Evolutionary conservation across 306 rosid species (phyloP).

Genomic region (Rubus parviflorus): DNA sequence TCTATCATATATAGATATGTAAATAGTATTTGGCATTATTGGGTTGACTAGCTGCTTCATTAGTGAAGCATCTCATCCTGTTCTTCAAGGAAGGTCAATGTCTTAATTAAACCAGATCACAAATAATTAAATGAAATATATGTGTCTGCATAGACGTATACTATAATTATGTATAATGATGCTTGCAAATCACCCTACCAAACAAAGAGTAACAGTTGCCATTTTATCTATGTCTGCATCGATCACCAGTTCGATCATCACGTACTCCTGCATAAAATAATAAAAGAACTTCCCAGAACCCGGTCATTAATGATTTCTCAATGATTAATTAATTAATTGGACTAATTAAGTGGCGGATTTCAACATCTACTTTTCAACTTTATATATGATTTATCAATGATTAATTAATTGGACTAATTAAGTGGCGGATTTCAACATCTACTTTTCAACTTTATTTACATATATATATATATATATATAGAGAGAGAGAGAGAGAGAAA

Average conservation of each 20-base stretch:
- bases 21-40: neutral
- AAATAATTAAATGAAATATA: too few species aligned
- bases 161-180: neutral
- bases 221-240: neutral
- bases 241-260: neutral
- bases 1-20: neutral
- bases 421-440: neutral
- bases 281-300: neutral
- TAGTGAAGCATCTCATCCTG: neutral
- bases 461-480: neutral
- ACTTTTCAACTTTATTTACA: constrained; percentile 8
- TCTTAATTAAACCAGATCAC: too few species aligned
- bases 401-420: neutral
- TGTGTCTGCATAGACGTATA: neutral
- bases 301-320: neutral
- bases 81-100: neutral
- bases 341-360: neutral
- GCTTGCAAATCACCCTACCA: neutral
- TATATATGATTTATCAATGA: neutral
- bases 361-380: constrained; percentile 6
- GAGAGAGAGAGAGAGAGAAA: too few species aligned
- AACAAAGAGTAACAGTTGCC: neutral
- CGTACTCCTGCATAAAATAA: neutral
- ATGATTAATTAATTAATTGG: constrained; percentile 3
- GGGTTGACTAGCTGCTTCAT: neutral